A percentile compares a stretch with the other conserved stretches of the same genome.
phyloP scores from a whole-genome alignment of 768 basidiomycete genomes.

The Rhizopogon sp. region DNA sequence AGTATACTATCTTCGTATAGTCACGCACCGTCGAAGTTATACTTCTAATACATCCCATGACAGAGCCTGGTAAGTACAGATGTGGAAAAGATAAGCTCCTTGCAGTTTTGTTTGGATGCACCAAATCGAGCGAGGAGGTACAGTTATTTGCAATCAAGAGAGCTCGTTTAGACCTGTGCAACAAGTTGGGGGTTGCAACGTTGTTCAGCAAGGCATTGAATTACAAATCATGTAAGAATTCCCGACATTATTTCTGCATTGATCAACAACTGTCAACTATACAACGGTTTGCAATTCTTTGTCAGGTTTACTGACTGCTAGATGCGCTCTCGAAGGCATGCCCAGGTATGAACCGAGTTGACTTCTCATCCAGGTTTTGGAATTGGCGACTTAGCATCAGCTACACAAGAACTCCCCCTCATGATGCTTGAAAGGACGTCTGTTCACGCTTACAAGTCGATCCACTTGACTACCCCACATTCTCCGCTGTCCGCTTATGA shows the following conservation, averaged over 20 bases:
- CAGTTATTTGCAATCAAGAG: no score
- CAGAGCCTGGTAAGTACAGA: no score
- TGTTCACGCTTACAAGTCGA: slow-evolving; percentile 63
- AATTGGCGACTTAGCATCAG: slow-evolving; percentile 61
- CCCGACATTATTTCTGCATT: no score
- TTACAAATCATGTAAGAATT: no score
- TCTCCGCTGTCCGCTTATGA: background rate
- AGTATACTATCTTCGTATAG: no score
- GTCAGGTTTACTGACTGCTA: slow-evolving; percentile 55
- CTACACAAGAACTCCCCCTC: slow-evolving; percentile 59
- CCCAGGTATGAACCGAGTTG: background rate
- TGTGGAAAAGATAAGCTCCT: no score
- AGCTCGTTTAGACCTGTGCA: no score
- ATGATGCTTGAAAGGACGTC: slow-evolving; percentile 62
- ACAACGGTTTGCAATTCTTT: slow-evolving; percentile 66
- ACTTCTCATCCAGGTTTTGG: slow-evolving; percentile 45
- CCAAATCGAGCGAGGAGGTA: no score
- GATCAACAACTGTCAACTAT: slow-evolving; percentile 56
- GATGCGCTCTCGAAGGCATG: slow-evolving; percentile 63
- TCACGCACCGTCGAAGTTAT: no score
- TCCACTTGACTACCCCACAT: background rate
- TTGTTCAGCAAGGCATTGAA: slow-evolving; percentile 61
- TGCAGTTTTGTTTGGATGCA: no score
- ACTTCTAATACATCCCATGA: no score
- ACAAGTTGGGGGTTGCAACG: slow-evolving; percentile 36